phyloP scores from a whole-genome alignment of 2,329 filamentous ascomycete genomes.

The Aspergillus thermomutatus region DNA sequence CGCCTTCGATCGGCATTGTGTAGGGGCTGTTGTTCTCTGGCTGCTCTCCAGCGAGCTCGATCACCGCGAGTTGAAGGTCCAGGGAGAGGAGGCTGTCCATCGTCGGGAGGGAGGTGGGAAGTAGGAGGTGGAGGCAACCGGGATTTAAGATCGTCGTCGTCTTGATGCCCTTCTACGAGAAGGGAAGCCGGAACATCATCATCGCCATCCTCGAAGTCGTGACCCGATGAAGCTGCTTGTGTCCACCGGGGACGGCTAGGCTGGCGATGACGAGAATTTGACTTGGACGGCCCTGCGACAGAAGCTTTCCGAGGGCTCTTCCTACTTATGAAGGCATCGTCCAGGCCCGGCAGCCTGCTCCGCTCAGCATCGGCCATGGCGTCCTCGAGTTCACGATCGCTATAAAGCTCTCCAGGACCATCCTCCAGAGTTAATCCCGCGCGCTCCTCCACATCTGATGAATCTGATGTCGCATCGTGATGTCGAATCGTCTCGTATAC shows the following conservation, averaged over 20 bases:
- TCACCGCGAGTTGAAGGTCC: slow-evolving; percentile 43
- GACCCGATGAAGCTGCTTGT: slow-evolving; percentile 25
- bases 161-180: slow-evolving; percentile 53
- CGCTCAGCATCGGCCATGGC: slow-evolving; percentile 51
- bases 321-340: slow-evolving; percentile 36
- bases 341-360: slow-evolving; percentile 47
- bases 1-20: slow-evolving; percentile 18
- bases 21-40: slow-evolving; percentile 42
- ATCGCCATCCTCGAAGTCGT: slow-evolving; percentile 52
- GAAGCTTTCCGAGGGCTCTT: slow-evolving; percentile 23
- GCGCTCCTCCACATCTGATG: slow-evolving; percentile 44
- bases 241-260: slow-evolving; percentile 31
- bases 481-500: slow-evolving; percentile 48
- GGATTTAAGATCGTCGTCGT: slow-evolving; percentile 34
- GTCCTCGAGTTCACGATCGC: slow-evolving; percentile 56
- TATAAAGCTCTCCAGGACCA: slow-evolving; percentile 49
- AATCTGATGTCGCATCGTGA: slow-evolving; percentile 44
- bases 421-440: slow-evolving; percentile 50
- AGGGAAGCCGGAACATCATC: slow-evolving; percentile 64
- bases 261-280: slow-evolving; percentile 24
- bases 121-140: slow-evolving; percentile 38
- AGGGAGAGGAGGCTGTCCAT: slow-evolving; percentile 25
- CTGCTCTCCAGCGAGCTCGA: slow-evolving; percentile 50
- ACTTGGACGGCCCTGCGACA: slow-evolving; percentile 12
- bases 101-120: slow-evolving; percentile 22